phyloP scores from a whole-genome alignment of 2,329 filamentous ascomycete genomes.

The Neodidymelliopsis sp. region DNA sequence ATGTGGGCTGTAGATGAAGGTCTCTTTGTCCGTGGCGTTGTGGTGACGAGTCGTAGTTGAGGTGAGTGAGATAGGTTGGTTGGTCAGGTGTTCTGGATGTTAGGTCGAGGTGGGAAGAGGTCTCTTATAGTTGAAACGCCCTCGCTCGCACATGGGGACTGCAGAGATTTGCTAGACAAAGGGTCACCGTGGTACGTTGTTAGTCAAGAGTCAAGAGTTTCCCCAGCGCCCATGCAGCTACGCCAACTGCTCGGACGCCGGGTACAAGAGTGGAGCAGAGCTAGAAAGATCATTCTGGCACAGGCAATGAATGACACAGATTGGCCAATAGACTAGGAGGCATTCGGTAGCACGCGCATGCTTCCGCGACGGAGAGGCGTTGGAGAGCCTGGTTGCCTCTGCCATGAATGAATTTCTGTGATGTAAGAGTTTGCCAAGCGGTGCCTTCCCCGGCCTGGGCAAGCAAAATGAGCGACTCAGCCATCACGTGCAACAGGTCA shows the following conservation, averaged over 20 bases:
- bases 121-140: slow-evolving; percentile 38
- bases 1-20: slow-evolving; percentile 15
- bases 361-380: slow-evolving; percentile 32
- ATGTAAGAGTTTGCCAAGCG: slow-evolving; percentile 35
- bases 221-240: slow-evolving; percentile 34
- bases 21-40: slow-evolving; percentile 12
- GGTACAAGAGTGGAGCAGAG: slow-evolving; percentile 31
- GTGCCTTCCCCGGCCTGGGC: slow-evolving; percentile 17
- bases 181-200: slow-evolving; percentile 37
- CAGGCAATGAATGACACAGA: slow-evolving; percentile 32
- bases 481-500: slow-evolving; percentile 29
- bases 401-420: slow-evolving; percentile 30
- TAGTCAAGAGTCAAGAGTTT: slow-evolving; percentile 42
- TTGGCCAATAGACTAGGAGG: slow-evolving; percentile 12
- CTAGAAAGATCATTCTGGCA: slow-evolving; percentile 31
- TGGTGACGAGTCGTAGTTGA: slow-evolving; percentile 17
- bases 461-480: slow-evolving; percentile 24
- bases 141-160: slow-evolving; percentile 15
- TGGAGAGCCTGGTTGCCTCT: slow-evolving; percentile 25
- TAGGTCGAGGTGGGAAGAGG: slow-evolving; percentile 14
- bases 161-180: slow-evolving; percentile 42
- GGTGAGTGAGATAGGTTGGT: slow-evolving; percentile 17
- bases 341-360: slow-evolving; percentile 25
- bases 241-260: slow-evolving; percentile 37
- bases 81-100: slow-evolving; percentile 23